phyloP scores from a whole-genome alignment of 345 rosid species.

The Hypericum perforatum region DNA sequence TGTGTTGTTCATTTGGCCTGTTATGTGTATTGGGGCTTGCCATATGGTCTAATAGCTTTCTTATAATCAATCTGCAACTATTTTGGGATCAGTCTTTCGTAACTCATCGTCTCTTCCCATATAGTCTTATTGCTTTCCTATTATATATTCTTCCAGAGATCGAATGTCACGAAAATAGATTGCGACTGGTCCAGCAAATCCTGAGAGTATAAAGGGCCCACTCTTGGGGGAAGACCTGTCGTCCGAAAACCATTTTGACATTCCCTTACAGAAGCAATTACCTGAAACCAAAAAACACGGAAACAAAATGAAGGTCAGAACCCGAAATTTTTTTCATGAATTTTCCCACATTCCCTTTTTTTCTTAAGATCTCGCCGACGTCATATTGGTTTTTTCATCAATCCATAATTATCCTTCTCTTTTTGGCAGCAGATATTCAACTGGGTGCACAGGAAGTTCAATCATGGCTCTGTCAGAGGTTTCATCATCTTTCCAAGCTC shows the following conservation, averaged over 20 bases:
- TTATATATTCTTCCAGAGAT: no score
- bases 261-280: conserved; percentile 9
- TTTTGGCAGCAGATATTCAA: conserved; percentile 53
- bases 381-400: neutral
- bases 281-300: conserved; percentile 14
- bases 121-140: no score
- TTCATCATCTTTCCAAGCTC: conserved; percentile 4
- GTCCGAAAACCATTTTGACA: neutral
- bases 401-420: conserved; percentile 5
- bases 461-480: conserved; percentile 59
- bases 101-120: no score
- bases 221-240: no score
- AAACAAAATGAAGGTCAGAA: conserved; percentile 43
- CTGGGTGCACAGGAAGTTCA: conserved; percentile 76
- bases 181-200: no score
- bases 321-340: neutral
- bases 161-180: no score
- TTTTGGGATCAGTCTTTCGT: no score
- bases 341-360: neutral
- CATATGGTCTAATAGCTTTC: no score
- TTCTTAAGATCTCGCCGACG: neutral
- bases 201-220: no score
- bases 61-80: no score
- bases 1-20: no score
- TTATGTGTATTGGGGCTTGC: no score